Evolutionary conservation across 106 monocot genomes (phyloP), one percentile per base, ranked within the genome.

Genomic region (Apostasia shenzhenica): DNA sequence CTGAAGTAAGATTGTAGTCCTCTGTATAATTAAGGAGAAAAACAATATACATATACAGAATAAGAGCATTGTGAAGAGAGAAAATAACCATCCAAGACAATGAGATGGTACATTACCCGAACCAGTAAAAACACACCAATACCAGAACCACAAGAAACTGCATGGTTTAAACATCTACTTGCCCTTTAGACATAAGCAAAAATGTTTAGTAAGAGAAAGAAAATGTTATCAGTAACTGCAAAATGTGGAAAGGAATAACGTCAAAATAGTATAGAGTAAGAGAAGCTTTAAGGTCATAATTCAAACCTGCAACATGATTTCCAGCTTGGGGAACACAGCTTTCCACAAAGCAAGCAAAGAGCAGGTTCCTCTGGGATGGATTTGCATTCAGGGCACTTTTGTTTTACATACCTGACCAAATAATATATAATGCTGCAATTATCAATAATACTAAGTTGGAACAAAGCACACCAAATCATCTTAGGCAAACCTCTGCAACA

Each of bases 271-370:
- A 59, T 11, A 54, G 43, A 6, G 52, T 39, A 5, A 26, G 45
- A 53, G 13, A 65, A 38, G 26, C 45, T 55, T 0, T 1, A n/a
- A 12, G 26, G 10, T 14, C 50, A 45, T 5, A 49, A 57, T 53
- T 42, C 38, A 41, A 56, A 95, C 95, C 92, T 80, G 88, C 92
- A 95, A 68, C 95, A 95, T 2, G 65, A 59, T 48, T 82, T 86
- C 86, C 76, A 81, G 72, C 56, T 76, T 48, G 81, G 67, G 47
- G 89, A 88, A 61, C 91, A 95, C 54, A 95, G 77, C 69, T 72
- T 80, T 57, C 95, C 92, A 84, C 95, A 95, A 3, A 95, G 74
- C 74, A 95, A 80, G 67, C 95, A 95, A 37, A 95, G 70, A 65
- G 89, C 95, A 59, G 95, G 95, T 61, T 82, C 77, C 5, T 86